Percentiles rank a stretch among this genome's conserved stretches.
These are phyloP conservation scores for Aspergillaceae sp. DNA, from an alignment of 2,329 filamentous ascomycete species.

Conservation along the genomic window DNA sequence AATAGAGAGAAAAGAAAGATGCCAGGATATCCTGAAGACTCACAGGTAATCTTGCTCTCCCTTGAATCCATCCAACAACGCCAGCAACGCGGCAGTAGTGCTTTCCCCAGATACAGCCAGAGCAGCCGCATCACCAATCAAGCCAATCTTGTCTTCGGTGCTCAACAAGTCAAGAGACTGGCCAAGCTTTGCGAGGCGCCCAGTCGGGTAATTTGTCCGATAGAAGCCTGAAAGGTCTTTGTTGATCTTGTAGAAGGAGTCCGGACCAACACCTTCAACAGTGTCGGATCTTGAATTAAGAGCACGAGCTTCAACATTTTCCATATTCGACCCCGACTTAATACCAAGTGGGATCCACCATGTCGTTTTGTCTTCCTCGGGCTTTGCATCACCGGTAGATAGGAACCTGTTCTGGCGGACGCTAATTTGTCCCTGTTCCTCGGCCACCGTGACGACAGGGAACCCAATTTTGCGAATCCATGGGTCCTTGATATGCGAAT, in stretches of 20 bases:
- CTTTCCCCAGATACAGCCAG: constrained; percentile 81
- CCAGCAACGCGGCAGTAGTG: constrained; percentile 70
- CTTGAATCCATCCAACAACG: constrained; percentile 76
- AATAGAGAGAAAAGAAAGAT: neutral
- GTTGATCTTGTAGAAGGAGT: constrained; percentile 91
- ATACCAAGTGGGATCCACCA: constrained; percentile 95
- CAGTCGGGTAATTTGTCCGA: constrained; percentile 85
- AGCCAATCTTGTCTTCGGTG: constrained; percentile 83
- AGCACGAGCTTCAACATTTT: constrained; percentile 56
- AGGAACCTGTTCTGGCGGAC: constrained; percentile 85
- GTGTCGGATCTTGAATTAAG: constrained; percentile 70
- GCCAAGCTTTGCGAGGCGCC: constrained; percentile 70
- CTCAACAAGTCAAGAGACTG: constrained; percentile 66
- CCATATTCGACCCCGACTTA: constrained; percentile 61
- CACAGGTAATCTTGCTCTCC: constrained; percentile 70
- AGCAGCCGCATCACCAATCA: constrained; percentile 82
- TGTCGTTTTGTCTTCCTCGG: constrained; percentile 80
- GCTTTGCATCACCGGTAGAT: constrained; percentile 79
- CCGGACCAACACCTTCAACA: constrained; percentile 55
- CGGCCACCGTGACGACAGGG: constrained; percentile 76
- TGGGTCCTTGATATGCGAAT: constrained; percentile 43
- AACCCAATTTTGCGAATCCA: constrained; percentile 97
- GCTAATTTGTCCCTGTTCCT: constrained; percentile 72
- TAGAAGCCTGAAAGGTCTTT: constrained; percentile 82
- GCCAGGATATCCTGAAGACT: constrained; percentile 14